Percentiles rank a stretch among this genome's conserved stretches.
Evolutionary conservation across 257 asterid genomes (phyloP).

Genomic region (Eucommia ulmoides): DNA sequence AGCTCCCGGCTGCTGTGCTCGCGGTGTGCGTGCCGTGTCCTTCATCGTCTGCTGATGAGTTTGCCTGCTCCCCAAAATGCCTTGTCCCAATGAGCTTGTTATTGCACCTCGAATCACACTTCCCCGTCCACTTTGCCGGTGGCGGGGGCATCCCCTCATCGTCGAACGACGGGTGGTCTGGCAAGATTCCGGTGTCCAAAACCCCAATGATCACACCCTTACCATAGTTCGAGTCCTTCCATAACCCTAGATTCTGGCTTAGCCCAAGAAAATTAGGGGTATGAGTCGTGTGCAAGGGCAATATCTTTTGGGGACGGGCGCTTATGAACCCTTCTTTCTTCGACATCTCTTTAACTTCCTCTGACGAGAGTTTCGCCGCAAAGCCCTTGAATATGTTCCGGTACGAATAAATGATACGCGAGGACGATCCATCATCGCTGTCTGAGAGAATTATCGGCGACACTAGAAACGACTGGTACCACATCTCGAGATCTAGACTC

Average conservation of each 20-base stretch:
- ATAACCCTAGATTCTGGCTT: constrained; percentile 27
- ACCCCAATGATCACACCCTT: constrained; percentile 42
- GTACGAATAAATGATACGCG: constrained; percentile 18
- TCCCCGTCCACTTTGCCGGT: constrained; percentile 38
- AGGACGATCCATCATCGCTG: no score
- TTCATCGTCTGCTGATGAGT: constrained; percentile 8
- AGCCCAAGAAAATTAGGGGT: constrained; percentile 37
- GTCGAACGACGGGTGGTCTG: constrained; percentile 35
- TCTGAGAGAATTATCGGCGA: constrained; percentile 4
- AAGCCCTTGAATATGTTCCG: constrained; percentile 33
- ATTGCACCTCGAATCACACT: constrained; percentile 21
- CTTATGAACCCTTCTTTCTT: constrained; percentile 18
- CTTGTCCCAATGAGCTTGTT: constrained; percentile 49
- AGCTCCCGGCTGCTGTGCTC: constrained; percentile 40
- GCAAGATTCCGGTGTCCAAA: constrained; percentile 25
- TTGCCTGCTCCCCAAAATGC: neutral
- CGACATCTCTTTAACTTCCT: constrained; percentile 25
- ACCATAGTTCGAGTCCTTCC: constrained; percentile 38
- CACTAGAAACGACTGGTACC: constrained; percentile 28
- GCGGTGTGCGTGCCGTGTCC: constrained; percentile 57
- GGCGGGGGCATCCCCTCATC: constrained; percentile 41
- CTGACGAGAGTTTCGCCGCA: constrained; percentile 25
- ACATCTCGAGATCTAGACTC: constrained; percentile 10
- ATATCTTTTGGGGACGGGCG: constrained; percentile 16
- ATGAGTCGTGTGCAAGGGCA: constrained; percentile 32